Evolutionary conservation across 129 eudicot species (phyloP).

Genomic region (Solidago caesia): DNA sequence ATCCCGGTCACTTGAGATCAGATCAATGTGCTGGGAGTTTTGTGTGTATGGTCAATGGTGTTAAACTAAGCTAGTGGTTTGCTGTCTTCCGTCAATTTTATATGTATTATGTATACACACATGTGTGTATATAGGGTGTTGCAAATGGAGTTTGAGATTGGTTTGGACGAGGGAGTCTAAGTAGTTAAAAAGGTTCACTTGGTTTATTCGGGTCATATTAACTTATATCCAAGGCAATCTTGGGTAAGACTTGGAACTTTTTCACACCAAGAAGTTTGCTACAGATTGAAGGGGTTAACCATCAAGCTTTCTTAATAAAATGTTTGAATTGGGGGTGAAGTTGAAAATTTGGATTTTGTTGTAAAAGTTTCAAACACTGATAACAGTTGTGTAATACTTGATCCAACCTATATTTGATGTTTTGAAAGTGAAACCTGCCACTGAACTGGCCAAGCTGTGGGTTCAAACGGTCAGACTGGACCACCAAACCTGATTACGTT

Average conservation of each 20-base stretch:
- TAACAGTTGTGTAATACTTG: no score
- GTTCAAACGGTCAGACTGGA: no score
- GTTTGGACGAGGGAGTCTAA: no score
- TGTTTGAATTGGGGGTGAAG: neutral
- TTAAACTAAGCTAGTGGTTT: neutral
- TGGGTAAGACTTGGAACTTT: neutral
- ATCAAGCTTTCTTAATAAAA: neutral
- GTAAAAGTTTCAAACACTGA: no score
- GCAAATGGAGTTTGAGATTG: neutral
- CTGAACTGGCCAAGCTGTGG: no score
- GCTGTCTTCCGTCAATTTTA: neutral
- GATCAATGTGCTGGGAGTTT: constrained; percentile 12
- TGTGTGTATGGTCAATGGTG: constrained; percentile 4
- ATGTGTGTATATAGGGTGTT: neutral
- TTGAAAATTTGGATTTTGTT: no score
- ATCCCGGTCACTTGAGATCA: neutral
- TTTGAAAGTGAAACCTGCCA: no score
- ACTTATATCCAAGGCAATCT: neutral
- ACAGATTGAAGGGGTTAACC: neutral
- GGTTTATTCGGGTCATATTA: neutral
- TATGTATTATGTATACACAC: neutral
- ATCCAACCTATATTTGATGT: no score
- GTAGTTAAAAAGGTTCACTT: no score
- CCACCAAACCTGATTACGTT: no score
- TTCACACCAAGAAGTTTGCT: neutral